Evolutionary conservation across 1,284 basidiomycete species (phyloP).

Genomic region (Cronartium ribicola): DNA sequence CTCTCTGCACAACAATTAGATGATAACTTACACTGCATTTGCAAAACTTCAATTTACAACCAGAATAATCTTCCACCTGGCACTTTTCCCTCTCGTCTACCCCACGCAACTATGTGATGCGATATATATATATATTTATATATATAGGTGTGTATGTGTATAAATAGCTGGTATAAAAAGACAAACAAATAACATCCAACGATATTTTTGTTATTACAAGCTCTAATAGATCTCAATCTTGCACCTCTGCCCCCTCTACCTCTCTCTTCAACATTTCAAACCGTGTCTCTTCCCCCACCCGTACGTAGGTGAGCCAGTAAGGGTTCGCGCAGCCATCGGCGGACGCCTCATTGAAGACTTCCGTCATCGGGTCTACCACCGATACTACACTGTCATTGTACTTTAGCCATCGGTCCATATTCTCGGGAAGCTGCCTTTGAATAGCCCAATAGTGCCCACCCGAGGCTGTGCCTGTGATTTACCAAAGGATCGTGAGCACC

Average conservation of each 20-base stretch:
- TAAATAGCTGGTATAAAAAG: no score
- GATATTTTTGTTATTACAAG: background rate
- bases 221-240: no score
- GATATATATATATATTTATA: no score
- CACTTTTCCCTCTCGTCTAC: no score
- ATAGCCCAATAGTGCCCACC: conserved; percentile 65
- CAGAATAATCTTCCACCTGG: no score
- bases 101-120: no score
- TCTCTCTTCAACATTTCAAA: conserved; percentile 26
- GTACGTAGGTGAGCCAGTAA: conserved; percentile 32
- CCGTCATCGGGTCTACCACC: conserved; percentile 13
- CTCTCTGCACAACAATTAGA: no score
- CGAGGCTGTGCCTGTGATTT: conserved; percentile 10
- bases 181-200: no score
- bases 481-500: background rate
- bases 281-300: background rate
- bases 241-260: background rate
- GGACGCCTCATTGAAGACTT: conserved; percentile 8
- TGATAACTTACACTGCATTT: no score
- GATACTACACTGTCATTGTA: conserved; percentile 51
- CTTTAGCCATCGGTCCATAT: conserved; percentile 83
- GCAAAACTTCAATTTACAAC: no score
- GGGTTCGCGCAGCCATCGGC: conserved; percentile 7
- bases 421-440: conserved; percentile 69
- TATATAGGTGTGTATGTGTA: no score